A percentile compares a stretch with the other conserved stretches of the same genome.
These are phyloP conservation scores for Sporobolomyces roseus DNA, from an alignment of 768 basidiomycete species.

Conservation along the genomic window DNA sequence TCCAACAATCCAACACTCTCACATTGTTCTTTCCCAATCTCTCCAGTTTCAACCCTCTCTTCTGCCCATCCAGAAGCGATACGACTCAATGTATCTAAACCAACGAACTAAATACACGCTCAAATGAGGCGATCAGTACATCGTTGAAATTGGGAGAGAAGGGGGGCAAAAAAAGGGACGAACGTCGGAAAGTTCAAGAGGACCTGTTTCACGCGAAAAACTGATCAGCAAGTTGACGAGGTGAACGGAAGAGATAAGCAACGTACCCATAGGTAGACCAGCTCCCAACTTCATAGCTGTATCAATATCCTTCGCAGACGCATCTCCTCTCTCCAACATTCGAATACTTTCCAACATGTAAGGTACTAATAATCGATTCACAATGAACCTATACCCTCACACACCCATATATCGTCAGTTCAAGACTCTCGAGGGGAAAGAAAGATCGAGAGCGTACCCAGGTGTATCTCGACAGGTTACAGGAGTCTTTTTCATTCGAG, in stretches of 20 bases:
- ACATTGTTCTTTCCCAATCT: conserved; percentile 48
- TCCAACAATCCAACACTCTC: conserved; percentile 49
- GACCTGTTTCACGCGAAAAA: conserved; percentile 43
- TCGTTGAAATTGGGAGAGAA: neutral
- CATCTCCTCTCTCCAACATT: conserved; percentile 54
- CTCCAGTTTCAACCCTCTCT: conserved; percentile 47
- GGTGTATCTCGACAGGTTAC: conserved; percentile 53
- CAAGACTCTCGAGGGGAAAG: neutral
- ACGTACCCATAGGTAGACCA: conserved; percentile 42
- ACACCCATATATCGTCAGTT: neutral
- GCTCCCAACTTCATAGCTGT: conserved; percentile 54
- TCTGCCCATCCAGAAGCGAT: conserved; percentile 52
- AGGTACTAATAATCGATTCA: conserved; percentile 52
- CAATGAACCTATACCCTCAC: conserved; percentile 49
- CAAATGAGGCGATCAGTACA: neutral
- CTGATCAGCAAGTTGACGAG: neutral
- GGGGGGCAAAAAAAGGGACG: neutral
- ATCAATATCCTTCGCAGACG: conserved; percentile 51
- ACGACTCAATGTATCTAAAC: conserved; percentile 49
- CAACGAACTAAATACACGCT: conserved; percentile 48
- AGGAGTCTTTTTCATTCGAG: conserved; percentile 50
- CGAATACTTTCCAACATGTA: conserved; percentile 53
- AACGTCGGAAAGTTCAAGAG: conserved; percentile 44
- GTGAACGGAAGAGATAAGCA: neutral
- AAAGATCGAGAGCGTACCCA: conserved; percentile 41